phyloP scores from a whole-genome alignment of 805 yeast genomes.

The Cyberlindnera subsufficiens region DNA sequence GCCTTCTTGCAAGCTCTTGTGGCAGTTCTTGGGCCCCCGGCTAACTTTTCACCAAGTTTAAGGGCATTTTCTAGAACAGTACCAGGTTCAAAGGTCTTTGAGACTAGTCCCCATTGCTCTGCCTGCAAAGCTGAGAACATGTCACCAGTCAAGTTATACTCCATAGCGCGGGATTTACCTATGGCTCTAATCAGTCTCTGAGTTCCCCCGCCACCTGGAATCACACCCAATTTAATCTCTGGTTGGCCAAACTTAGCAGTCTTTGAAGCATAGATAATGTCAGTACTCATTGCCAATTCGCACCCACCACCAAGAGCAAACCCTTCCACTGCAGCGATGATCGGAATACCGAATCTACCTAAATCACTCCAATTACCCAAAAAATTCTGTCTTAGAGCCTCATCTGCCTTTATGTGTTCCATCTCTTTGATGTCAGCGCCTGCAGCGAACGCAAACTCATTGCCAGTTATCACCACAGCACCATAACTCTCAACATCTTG shows the following conservation, averaged over 20 bases:
- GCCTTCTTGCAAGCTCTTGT: slow-evolving; percentile 41
- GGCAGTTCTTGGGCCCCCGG: slow-evolving; percentile 36
- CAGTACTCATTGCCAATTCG: slow-evolving; percentile 47
- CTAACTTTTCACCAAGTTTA: slow-evolving; percentile 37
- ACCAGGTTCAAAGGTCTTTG: slow-evolving; percentile 33
- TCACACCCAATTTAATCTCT: slow-evolving; percentile 45
- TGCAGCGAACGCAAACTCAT: slow-evolving; percentile 42
- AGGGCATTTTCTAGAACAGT: slow-evolving; percentile 37
- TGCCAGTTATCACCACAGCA: slow-evolving; percentile 44
- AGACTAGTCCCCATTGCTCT: slow-evolving; percentile 41
- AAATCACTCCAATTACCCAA: slow-evolving; percentile 36
- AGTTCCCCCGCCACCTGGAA: slow-evolving; percentile 51
- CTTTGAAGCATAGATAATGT: slow-evolving; percentile 44
- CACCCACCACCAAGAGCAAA: slow-evolving; percentile 54
- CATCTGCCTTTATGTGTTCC: slow-evolving; percentile 32
- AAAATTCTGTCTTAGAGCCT: slow-evolving; percentile 29
- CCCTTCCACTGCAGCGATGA: slow-evolving; percentile 50
- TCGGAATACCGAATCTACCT: slow-evolving; percentile 36
- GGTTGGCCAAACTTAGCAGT: slow-evolving; percentile 49
- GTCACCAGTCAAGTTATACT: slow-evolving; percentile 41
- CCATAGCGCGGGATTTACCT: slow-evolving; percentile 47
- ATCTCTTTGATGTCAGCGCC: slow-evolving; percentile 53
- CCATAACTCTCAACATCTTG: slow-evolving; percentile 31
- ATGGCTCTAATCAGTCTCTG: slow-evolving; percentile 42
- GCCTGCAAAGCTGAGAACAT: slow-evolving; percentile 40